These are phyloP conservation scores for Protomyces inouyei DNA, from an alignment of 1,139 yeast species.

Conservation along the genomic window DNA sequence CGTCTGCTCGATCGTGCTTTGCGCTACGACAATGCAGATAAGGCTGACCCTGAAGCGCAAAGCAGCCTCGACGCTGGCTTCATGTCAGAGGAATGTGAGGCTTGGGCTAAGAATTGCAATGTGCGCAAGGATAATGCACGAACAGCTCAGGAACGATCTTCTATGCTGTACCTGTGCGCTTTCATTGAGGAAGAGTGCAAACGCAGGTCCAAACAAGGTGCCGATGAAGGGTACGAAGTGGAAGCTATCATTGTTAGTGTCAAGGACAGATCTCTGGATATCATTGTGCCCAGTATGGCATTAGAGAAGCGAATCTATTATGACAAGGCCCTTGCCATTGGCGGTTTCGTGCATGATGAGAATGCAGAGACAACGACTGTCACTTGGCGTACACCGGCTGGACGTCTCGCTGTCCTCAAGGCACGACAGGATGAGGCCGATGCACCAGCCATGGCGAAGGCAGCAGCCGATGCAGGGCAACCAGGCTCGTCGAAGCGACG, in stretches of 20 bases:
- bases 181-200: conserved; percentile 46
- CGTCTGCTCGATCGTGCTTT: conserved; percentile 78
- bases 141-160: conserved; percentile 89
- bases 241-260: conserved; percentile 93
- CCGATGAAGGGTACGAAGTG: conserved; percentile 58
- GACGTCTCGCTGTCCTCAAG: conserved; percentile 1
- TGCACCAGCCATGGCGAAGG: not conserved
- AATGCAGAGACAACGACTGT: conserved; percentile 4
- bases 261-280: conserved; percentile 93
- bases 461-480: not conserved
- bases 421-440: conserved; percentile 1
- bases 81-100: conserved; percentile 17
- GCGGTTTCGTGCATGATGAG: conserved; percentile 8
- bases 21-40: conserved; percentile 35
- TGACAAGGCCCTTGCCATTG: conserved; percentile 51
- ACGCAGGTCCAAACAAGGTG: conserved; percentile 70
- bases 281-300: conserved; percentile 88
- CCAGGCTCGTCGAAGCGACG: not conserved
- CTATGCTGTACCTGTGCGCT: conserved; percentile 78
- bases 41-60: not conserved
- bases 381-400: conserved; percentile 12
- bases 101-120: conserved; percentile 78
- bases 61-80: not conserved
- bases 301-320: conserved; percentile 97
- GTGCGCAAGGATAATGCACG: conserved; percentile 93